A percentile compares a stretch with the other conserved stretches of the same genome.
Evolutionary conservation across 2,329 filamentous ascomycete species (phyloP).

Genomic region (Curvularia spicifera): DNA sequence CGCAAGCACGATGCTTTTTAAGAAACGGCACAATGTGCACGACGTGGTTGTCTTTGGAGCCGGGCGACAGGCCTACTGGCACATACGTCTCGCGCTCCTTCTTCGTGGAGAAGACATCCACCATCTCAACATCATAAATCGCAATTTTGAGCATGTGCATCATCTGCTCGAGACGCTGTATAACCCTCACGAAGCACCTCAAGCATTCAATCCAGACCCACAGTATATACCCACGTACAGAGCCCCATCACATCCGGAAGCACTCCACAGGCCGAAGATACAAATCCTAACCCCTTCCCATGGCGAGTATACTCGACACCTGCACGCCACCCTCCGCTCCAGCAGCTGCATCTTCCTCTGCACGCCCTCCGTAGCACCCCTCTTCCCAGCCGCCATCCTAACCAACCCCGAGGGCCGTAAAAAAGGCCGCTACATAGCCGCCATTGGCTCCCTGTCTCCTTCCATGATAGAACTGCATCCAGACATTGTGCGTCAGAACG

Average conservation of each 20-base stretch:
- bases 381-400: slow-evolving; percentile 77
- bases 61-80: slow-evolving; percentile 93
- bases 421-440: slow-evolving; percentile 74
- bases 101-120: slow-evolving; percentile 73
- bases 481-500: slow-evolving; percentile 72
- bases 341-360: slow-evolving; percentile 89
- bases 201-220: slow-evolving; percentile 19
- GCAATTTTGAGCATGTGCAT: slow-evolving; percentile 67
- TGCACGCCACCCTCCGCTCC: slow-evolving; percentile 72
- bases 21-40: slow-evolving; percentile 70
- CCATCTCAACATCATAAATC: slow-evolving; percentile 83
- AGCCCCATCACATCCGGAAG: slow-evolving; percentile 13
- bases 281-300: slow-evolving; percentile 73
- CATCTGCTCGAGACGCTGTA: slow-evolving; percentile 63
- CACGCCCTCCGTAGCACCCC: slow-evolving; percentile 73
- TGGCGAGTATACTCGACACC: slow-evolving; percentile 69
- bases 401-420: slow-evolving; percentile 73
- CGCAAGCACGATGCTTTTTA: slow-evolving; percentile 66
- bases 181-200: slow-evolving; percentile 50
- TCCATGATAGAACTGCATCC: slow-evolving; percentile 85
- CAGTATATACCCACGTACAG: slow-evolving; percentile 25
- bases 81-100: slow-evolving; percentile 81
- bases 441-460: slow-evolving; percentile 72
- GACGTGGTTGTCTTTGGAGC: slow-evolving; percentile 85
- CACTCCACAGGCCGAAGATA: slow-evolving; percentile 62